These are phyloP conservation scores for Daedaleopsis sinensis DNA, from an alignment of 768 basidiomycete genomes.

Conservation along the genomic window DNA sequence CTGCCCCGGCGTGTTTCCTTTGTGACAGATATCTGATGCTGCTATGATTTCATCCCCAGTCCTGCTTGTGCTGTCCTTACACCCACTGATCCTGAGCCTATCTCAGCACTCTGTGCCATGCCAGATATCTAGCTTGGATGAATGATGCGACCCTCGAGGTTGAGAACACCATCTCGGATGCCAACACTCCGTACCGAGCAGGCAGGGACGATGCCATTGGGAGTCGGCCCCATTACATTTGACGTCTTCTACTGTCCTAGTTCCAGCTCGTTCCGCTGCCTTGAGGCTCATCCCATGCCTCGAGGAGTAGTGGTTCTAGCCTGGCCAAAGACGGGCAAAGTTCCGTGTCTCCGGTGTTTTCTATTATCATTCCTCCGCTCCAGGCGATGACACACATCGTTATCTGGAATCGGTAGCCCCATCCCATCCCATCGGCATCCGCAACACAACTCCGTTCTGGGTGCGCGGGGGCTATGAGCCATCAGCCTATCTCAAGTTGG, in stretches of 20 bases:
- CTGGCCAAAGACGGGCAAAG: not conserved
- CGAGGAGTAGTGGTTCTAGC: not conserved
- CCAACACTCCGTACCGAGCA: not conserved
- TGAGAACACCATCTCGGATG: conserved; percentile 5
- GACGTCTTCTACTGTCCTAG: conserved; percentile 1
- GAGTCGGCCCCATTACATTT: not conserved
- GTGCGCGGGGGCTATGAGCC: too few relatives aligned
- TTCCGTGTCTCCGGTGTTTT: not conserved
- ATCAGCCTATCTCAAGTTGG: too few relatives aligned
- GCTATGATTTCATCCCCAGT: not conserved
- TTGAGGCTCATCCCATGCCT: conserved; percentile 16
- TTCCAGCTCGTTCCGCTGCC: conserved; percentile 1
- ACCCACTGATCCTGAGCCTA: not conserved
- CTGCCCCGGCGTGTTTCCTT: conserved; percentile 13
- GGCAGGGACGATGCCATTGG: not conserved
- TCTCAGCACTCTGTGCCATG: not conserved
- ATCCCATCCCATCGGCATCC: too few relatives aligned
- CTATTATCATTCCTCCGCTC: too few relatives aligned
- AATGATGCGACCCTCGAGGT: not conserved
- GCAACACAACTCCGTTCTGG: too few relatives aligned
- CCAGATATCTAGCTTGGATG: not conserved
- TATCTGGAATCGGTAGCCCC: too few relatives aligned
- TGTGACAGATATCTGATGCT: conserved; percentile 20
- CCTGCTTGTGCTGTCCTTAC: not conserved
- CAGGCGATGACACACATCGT: too few relatives aligned